A percentile compares a stretch with the other conserved stretches of the same genome.
These are phyloP conservation scores for Aspergillus intermedius DNA, from an alignment of 2,329 filamentous ascomycete genomes.

Conservation along the genomic window DNA sequence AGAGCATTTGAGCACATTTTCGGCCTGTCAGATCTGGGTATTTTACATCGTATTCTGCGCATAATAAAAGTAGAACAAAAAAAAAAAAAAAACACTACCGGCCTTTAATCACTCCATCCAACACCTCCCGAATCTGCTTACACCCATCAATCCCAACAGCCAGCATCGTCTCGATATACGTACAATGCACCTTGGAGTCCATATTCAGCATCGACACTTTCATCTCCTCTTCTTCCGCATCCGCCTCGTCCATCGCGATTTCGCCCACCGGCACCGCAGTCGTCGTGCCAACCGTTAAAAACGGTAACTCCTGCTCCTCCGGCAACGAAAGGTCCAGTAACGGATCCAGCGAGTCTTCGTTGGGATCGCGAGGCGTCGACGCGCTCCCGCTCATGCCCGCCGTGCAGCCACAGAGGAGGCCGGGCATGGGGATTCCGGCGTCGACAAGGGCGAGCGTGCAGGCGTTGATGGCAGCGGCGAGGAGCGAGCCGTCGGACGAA, in stretches of 20 bases:
- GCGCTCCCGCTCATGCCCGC: conserved; percentile 59
- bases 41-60: not conserved
- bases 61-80: not conserved
- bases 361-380: conserved; percentile 34
- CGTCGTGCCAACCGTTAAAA: conserved; percentile 72
- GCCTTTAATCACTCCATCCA: conserved; percentile 64
- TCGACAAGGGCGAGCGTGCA: conserved; percentile 87
- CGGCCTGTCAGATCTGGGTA: not conserved
- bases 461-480: conserved; percentile 86
- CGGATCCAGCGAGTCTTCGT: conserved; percentile 38
- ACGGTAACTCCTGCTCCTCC: conserved; percentile 69
- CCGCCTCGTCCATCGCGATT: conserved; percentile 45
- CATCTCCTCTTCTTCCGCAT: conserved; percentile 35
- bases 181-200: conserved; percentile 79
- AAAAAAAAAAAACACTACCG: not conserved
- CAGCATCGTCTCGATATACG: conserved; percentile 81
- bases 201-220: conserved; percentile 73
- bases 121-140: conserved; percentile 70
- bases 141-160: conserved; percentile 89
- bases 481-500: conserved; percentile 79
- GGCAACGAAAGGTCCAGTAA: conserved; percentile 40
- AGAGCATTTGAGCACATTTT: conserved; percentile 18
- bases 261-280: conserved; percentile 40
- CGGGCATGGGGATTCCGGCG: conserved; percentile 89
- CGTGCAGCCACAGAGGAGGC: conserved; percentile 83